Evolutionary conservation across 2,329 filamentous ascomycete genomes (phyloP), one percentile per base, ranked within the genome.

Genomic region (Aciculosporium take): DNA sequence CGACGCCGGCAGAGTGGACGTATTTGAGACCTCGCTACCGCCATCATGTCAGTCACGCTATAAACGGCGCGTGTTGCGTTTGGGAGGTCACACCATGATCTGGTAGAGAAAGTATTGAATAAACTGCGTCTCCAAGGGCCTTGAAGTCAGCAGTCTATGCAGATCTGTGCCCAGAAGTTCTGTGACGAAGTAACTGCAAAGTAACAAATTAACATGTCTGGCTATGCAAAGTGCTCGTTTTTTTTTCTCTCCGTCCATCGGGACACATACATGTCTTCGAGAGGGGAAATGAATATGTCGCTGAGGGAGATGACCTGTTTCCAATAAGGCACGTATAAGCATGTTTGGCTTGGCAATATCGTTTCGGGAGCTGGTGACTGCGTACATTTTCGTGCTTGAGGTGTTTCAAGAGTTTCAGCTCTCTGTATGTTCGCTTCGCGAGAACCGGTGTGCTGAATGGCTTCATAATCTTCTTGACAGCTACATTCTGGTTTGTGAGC

Each of bases 381-480:
- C 62, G 40, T 63, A 94, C 89, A 67, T 98, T 98, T 67, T 98
- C 91, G 63, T 98, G 91, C 59, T 81, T 81, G 46, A 98, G 71
- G 59, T 98, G 91, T 71, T 96, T 98, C 57, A 98, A 71, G 48
- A 98, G 76, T 71, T 96, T 98, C 59, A 98, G 69, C 65, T 98
- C 91, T 58, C 91, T 81, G 64, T 98, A 98, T 51, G 91, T 98
- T 59, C 91, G 78, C 72, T 98, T 98, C 45, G 91, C 91, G 37
- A 98, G 73, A 45, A 98, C 91, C 1, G 91, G 88, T n/a, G 91
- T 98, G 72, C 88, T 95, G 67, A 98, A 98, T 8, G 91, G 91
- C 72, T 96, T 98, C 89, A 98, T 96, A 59, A 98, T 98, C 77
- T 98, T 98, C 76, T 98, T 98, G 61, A 98, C 88, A 45, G 91